Conservation (phyloP, 2,329 filamentous ascomycete species). For the Tolypocladium amazonense region DNA sequence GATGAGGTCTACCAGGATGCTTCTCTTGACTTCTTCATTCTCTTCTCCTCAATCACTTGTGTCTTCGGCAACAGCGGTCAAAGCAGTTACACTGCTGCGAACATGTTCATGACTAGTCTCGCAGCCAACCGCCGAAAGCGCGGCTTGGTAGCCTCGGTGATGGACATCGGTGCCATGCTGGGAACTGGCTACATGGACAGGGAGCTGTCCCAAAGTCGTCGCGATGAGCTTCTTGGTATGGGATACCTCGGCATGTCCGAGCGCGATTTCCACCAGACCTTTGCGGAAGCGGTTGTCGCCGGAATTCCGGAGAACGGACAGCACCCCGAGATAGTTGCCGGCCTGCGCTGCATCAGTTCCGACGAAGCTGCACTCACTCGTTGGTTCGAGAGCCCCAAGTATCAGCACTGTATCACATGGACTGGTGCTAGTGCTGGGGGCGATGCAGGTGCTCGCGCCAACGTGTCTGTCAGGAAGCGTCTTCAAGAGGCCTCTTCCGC, state of each 20-base stretch:
- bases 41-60: background rate
- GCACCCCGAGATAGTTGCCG: background rate
- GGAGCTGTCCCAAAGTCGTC: background rate
- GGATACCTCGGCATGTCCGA: background rate
- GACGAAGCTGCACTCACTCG: background rate
- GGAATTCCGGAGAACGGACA: background rate
- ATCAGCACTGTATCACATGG: background rate
- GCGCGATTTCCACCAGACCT: background rate
- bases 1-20: background rate
- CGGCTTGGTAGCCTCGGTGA: background rate
- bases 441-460: background rate
- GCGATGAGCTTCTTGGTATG: background rate
- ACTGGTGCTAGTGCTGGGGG: background rate
- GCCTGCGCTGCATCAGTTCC: background rate
- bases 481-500: background rate
- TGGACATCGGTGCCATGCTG: background rate
- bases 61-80: background rate
- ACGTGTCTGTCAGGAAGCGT: background rate
- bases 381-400: background rate
- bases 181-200: background rate
- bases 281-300: background rate
- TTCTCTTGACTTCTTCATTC: background rate
- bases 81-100: background rate
- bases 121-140: background rate
- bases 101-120: background rate